A percentile compares a stretch with the other conserved stretches of the same genome.
Conservation (phyloP, 225 moss, liverwort and hornwort genomes). For the Anthoceros angustus region DNA sequence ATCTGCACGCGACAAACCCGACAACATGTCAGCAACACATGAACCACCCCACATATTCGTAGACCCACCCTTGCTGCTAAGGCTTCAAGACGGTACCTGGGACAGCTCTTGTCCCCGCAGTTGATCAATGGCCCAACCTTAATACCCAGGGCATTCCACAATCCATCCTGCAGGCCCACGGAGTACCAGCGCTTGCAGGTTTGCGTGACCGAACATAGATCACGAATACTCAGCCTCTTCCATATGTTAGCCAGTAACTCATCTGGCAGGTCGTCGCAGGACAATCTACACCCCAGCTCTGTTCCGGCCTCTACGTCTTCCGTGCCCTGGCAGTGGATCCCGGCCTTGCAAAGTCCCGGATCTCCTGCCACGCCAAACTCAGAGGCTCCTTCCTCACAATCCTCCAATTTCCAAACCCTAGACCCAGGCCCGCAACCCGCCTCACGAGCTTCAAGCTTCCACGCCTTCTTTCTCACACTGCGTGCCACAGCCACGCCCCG, state of each 20-base stretch:
- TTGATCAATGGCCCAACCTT: conserved; percentile 20
- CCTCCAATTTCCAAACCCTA: conserved; percentile 3
- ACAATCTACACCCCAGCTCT: background rate
- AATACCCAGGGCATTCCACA: conserved; percentile 33
- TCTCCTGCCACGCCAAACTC: background rate
- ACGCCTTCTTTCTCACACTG: conserved; percentile 11
- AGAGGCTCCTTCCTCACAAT: background rate
- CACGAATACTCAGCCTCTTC: conserved; percentile 25
- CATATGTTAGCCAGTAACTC: conserved; percentile 31
- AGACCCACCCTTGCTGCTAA: conserved; percentile 6
- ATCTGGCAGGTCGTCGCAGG: conserved; percentile 22
- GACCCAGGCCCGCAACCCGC: conserved; percentile 6
- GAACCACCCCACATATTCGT: conserved; percentile 6
- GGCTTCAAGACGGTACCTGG: conserved; percentile 23
- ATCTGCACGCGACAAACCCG: conserved; percentile 16
- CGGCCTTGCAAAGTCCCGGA: background rate
- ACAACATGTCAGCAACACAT: conserved; percentile 5
- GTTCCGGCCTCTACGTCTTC: background rate
- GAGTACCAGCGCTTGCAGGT: conserved; percentile 38
- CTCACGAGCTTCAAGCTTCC: conserved; percentile 17
- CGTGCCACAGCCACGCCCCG: conserved; percentile 9
- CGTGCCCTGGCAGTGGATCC: background rate
- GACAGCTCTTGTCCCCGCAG: conserved; percentile 19
- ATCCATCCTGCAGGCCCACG: conserved; percentile 29
- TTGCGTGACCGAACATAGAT: conserved; percentile 30